Percentiles rank a stretch among this genome's conserved stretches.
Conservation (phyloP, 2,329 filamentous ascomycete species). For the Iodosphaeria phyllophila region DNA sequence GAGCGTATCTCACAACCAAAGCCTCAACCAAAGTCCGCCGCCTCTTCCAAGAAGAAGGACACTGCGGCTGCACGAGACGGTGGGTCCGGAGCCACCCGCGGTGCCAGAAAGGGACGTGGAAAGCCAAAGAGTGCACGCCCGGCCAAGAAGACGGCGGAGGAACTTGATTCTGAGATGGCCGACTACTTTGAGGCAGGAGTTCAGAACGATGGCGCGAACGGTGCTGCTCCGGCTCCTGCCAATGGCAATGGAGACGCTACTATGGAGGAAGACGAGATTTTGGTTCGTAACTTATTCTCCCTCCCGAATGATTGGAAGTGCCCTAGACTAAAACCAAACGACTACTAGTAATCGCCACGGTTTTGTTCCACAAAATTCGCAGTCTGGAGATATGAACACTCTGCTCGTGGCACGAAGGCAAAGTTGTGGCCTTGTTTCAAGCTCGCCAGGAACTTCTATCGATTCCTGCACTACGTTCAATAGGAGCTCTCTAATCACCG, state of each 20-base stretch:
- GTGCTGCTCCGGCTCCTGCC: conserved; percentile 26
- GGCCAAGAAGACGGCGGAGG: conserved; percentile 77
- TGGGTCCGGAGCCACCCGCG: conserved; percentile 24
- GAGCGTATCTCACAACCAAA: conserved; percentile 67
- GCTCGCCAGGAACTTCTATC: too few species aligned
- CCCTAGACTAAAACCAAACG: too few species aligned
- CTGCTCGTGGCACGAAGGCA: too few species aligned
- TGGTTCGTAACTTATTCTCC: conserved; percentile 8
- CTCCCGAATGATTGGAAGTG: too few species aligned
- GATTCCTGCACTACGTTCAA: too few species aligned
- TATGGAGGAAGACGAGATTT: conserved; percentile 53
- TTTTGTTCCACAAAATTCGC: too few species aligned
- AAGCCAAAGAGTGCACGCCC: conserved; percentile 48
- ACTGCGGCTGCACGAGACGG: conserved; percentile 24
- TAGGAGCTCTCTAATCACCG: too few species aligned
- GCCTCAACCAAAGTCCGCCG: conserved; percentile 62
- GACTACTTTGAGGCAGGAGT: conserved; percentile 61
- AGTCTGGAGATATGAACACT: too few species aligned
- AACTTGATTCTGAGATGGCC: conserved; percentile 93
- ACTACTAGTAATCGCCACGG: conserved; percentile 3
- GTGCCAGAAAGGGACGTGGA: conserved; percentile 27
- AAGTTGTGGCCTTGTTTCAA: too few species aligned
- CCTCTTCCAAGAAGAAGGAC: conserved; percentile 45
- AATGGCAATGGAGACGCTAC: conserved; percentile 32
- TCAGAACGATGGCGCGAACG: conserved; percentile 23